Conservation (phyloP, 2,329 filamentous ascomycete genomes). For the Pseudocercospora eumusae region DNA sequence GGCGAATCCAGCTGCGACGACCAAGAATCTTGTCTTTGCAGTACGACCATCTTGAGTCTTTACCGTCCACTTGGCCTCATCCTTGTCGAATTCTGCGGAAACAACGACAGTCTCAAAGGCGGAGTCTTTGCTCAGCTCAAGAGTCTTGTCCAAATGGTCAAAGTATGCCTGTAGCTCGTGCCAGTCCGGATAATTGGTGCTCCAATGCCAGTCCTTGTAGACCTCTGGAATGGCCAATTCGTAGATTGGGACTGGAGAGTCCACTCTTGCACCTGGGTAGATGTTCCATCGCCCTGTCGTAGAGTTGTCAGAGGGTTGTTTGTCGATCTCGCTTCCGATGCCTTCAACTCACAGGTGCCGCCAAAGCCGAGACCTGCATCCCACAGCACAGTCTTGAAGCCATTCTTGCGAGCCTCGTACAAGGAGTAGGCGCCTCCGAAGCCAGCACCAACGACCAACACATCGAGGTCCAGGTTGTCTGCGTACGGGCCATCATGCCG, state of each 20-base stretch:
- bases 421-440: constrained; percentile 48
- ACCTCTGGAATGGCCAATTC: constrained; percentile 46
- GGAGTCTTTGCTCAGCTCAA: constrained; percentile 59
- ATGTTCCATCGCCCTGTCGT: constrained; percentile 23
- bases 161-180: constrained; percentile 60
- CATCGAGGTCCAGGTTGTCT: constrained; percentile 37
- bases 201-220: constrained; percentile 59
- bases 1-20: constrained; percentile 59
- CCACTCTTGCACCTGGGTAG: constrained; percentile 48
- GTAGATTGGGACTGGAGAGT: constrained; percentile 41
- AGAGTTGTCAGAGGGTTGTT: background rate
- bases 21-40: constrained; percentile 54
- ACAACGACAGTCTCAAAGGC: constrained; percentile 59
- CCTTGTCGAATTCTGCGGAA: constrained; percentile 54
- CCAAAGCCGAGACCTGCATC: constrained; percentile 40
- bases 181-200: constrained; percentile 37
- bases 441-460: constrained; percentile 44
- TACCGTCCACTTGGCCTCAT: constrained; percentile 53
- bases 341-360: constrained; percentile 40
- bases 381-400: constrained; percentile 35
- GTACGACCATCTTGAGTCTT: constrained; percentile 55
- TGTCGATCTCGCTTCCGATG: too few relatives aligned
- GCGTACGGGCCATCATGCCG: constrained; percentile 32
- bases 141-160: constrained; percentile 58
- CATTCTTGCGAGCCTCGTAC: constrained; percentile 44